A percentile compares a stretch with the other conserved stretches of the same genome.
These are phyloP conservation scores for Aristolochia fimbriata DNA, from an alignment of 164 flowering plant genomes.

Conservation along the genomic window DNA sequence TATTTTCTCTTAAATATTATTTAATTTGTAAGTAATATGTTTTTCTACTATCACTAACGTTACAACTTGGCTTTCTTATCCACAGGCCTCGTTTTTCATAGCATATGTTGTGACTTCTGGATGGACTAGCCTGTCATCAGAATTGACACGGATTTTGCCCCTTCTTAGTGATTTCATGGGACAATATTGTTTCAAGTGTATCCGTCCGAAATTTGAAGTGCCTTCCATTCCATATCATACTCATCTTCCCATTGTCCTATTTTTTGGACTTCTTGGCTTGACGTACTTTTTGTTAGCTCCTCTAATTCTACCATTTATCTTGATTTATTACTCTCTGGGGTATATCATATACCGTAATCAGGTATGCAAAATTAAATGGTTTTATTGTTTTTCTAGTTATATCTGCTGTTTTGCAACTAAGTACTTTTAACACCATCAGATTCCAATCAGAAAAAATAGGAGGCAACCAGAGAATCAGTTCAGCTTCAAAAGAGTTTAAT, in stretches of 20 bases:
- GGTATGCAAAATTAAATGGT: conserved; percentile 34
- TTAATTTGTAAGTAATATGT: too few species aligned
- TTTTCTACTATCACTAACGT: neutral
- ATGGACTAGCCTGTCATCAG: conserved; percentile 70
- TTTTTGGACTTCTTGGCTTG: conserved; percentile 81
- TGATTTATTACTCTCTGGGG: conserved; percentile 70
- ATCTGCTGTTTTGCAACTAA: too few species aligned
- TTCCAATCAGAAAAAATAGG: too few species aligned
- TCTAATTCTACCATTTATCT: conserved; percentile 73
- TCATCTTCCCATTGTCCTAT: conserved; percentile 61
- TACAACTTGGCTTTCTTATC: neutral
- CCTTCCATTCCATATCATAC: conserved; percentile 56
- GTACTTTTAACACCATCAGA: too few species aligned
- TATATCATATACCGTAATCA: conserved; percentile 79
- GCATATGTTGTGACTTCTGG: conserved; percentile 90
- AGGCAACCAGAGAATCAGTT: too few species aligned
- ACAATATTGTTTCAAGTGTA: conserved; percentile 16
- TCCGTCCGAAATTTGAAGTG: conserved; percentile 36
- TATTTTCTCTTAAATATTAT: too few species aligned
- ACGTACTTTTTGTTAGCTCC: conserved; percentile 91
- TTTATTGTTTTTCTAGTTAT: neutral
- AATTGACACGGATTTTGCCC: conserved; percentile 50
- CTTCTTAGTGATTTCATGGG: conserved; percentile 32
- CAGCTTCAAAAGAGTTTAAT: too few species aligned
- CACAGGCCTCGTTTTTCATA: conserved; percentile 84